Base-by-base conservation (phyloP, 225 moss, liverwort and hornwort genomes). In the Straminergon stramineum region DNA sequence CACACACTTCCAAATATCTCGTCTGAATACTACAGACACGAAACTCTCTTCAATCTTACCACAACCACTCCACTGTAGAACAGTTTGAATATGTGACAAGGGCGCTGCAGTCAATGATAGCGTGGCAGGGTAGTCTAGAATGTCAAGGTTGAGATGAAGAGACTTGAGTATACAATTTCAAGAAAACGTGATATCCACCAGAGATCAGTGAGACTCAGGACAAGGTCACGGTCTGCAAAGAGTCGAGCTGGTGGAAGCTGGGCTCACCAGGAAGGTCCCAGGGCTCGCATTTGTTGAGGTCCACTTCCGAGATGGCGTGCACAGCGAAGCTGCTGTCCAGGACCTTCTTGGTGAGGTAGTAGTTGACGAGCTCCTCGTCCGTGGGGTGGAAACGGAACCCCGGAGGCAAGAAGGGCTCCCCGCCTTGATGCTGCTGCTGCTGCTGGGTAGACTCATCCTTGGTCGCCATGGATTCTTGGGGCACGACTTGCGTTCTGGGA, bases 261-360 rank as follows among this genome's bases (percentile, higher is more conserved):
- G 82, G 14, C 90, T 90, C 41, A 94, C 94, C 91, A 87, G 94
- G 94, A 39, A 94, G 88, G 85, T 94, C 94, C 94, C 94, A 94
- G 20, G 94, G 94, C 83, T 94, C 94, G 92, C 92, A 92, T 90
- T 94, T 94, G 89, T 94, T 94, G 86, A 94, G 94, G 83, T 94
- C 94, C 84, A 94, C 94, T 55, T 94, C 94, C 28, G 92, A 90
- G 85, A 94, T 94, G 82, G 94, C 94, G 52, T 93, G 87, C 62
- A 94, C 94, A 15, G 89, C 82, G 64, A 92, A 94, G 86, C 74
- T 87, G 85, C 91, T 90, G 92, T 94, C 92, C 53, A 89, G 37
- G 28, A 94, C 91, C 81, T 93, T 94, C 85, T 90, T 94, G 75
- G 85, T 90, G 20, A 94, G 91, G 87, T 94, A 94, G 94, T 91